phyloP scores from a whole-genome alignment of 306 rosid genomes.

The Echinosophora koreensis region DNA sequence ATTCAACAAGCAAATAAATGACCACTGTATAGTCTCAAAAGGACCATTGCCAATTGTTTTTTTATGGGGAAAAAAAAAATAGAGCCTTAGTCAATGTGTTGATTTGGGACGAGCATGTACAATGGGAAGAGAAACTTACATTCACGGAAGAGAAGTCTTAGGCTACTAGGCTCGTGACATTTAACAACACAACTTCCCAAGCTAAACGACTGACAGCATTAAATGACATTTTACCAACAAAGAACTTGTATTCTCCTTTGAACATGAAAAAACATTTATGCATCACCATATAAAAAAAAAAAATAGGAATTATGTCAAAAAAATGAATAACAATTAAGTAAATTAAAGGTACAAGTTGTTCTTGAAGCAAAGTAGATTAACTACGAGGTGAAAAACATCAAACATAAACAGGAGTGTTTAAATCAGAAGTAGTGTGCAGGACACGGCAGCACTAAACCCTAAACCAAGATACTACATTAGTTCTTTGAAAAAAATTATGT shows the following conservation, averaged over 20 bases:
- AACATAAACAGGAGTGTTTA: constrained; percentile 3
- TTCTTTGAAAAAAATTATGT: neutral
- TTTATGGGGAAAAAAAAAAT: neutral
- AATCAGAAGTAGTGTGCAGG: constrained; percentile 12
- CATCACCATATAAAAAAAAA: neutral
- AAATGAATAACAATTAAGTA: neutral
- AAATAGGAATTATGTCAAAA: neutral
- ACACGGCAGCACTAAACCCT: neutral
- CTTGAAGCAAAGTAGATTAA: neutral
- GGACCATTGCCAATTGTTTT: neutral
- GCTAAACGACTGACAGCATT: neutral
- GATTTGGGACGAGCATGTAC: neutral
- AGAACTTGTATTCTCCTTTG: neutral
- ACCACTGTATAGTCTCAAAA: constrained; percentile 28
- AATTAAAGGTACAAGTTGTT: neutral
- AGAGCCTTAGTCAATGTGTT: constrained; percentile 6
- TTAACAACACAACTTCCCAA: neutral
- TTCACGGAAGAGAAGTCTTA: neutral
- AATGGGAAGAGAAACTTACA: constrained; percentile 20
- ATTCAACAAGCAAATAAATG: constrained; percentile 41
- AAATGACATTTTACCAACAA: constrained; percentile 8
- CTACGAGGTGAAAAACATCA: neutral
- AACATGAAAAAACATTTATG: neutral
- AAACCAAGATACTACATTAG: constrained; percentile 1
- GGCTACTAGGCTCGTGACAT: neutral